Conservation (phyloP, 495 filamentous ascomycete species). For the Chaetomium fimeti region DNA sequence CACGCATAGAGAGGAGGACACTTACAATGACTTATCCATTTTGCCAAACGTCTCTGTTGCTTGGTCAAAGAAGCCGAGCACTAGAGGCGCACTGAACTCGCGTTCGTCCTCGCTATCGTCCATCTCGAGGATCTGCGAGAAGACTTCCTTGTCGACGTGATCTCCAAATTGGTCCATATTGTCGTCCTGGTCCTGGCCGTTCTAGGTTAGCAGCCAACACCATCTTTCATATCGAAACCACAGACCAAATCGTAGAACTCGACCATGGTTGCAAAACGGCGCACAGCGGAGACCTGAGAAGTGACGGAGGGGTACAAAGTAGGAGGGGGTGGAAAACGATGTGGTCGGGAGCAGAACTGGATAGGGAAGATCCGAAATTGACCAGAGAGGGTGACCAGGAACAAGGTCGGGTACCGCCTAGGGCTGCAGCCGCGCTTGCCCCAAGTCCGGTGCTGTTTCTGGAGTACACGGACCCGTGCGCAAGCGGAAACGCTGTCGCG, state of each 20-base stretch:
- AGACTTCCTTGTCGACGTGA: constrained; percentile 73
- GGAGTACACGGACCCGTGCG: constrained; percentile 21
- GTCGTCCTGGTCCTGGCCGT: constrained; percentile 27
- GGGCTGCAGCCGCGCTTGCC: constrained; percentile 18
- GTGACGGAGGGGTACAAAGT: neutral
- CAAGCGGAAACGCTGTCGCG: neutral
- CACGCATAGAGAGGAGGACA: constrained; percentile 19
- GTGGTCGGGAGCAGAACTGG: neutral
- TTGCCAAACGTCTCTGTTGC: constrained; percentile 79
- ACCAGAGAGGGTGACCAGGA: neutral
- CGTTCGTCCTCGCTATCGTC: constrained; percentile 80
- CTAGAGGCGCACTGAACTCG: constrained; percentile 78
- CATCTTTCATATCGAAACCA: constrained; percentile 7
- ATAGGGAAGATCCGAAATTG: constrained; percentile 3
- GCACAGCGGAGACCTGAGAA: neutral
- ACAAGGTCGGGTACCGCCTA: constrained; percentile 10
- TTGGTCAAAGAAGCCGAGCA: constrained; percentile 90
- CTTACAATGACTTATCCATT: constrained; percentile 83
- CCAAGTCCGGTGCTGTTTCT: constrained; percentile 7
- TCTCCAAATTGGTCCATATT: constrained; percentile 56
- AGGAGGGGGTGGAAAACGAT: neutral
- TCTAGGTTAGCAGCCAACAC: constrained; percentile 24
- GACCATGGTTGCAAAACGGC: constrained; percentile 17
- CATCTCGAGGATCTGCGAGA: constrained; percentile 96
- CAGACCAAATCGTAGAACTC: constrained; percentile 30